Evolutionary conservation across 495 filamentous ascomycete genomes (phyloP).

Genomic region (Aspergillus haitiensis): DNA sequence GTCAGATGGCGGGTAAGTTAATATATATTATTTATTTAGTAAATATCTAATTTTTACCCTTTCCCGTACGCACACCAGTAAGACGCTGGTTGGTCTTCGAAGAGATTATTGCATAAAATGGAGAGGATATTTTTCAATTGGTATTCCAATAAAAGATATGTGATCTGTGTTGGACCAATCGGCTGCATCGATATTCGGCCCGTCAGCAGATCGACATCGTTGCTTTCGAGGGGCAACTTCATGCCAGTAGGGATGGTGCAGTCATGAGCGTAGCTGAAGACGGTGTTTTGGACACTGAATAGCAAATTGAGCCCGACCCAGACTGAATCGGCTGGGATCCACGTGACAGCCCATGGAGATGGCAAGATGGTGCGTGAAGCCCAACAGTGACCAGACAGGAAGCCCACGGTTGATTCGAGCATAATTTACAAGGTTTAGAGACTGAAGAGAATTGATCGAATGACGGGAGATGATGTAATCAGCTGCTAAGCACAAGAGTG

Average conservation of each 20-base stretch:
- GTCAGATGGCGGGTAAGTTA: too few relatives aligned
- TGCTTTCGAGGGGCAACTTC: constrained; percentile 43
- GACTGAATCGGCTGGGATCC: constrained; percentile 42
- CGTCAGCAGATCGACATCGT: constrained; percentile 46
- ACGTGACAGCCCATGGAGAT: constrained; percentile 51
- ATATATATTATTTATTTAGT: too few relatives aligned
- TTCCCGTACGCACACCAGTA: constrained; percentile 40
- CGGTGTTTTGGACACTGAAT: constrained; percentile 45
- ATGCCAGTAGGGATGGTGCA: constrained; percentile 34
- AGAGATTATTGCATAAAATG: constrained; percentile 44
- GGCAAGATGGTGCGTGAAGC: constrained; percentile 49
- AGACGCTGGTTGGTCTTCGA: constrained; percentile 35
- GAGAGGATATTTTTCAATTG: constrained; percentile 43
- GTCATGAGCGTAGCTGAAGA: constrained; percentile 34
- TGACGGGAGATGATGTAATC: constrained; percentile 46
- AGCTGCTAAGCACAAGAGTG: constrained; percentile 47
- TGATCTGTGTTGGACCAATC: constrained; percentile 49
- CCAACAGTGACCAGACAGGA: constrained; percentile 43
- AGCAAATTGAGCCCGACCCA: constrained; percentile 49
- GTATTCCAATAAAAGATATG: constrained; percentile 46
- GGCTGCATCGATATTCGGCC: constrained; percentile 27
- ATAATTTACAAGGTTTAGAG: constrained; percentile 46
- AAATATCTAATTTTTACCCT: constrained; percentile 38
- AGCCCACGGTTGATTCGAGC: constrained; percentile 44
- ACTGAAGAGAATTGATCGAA: constrained; percentile 48